Conservation (phyloP, 371 early-diverging fungal genomes). For the Mucor sp. region DNA sequence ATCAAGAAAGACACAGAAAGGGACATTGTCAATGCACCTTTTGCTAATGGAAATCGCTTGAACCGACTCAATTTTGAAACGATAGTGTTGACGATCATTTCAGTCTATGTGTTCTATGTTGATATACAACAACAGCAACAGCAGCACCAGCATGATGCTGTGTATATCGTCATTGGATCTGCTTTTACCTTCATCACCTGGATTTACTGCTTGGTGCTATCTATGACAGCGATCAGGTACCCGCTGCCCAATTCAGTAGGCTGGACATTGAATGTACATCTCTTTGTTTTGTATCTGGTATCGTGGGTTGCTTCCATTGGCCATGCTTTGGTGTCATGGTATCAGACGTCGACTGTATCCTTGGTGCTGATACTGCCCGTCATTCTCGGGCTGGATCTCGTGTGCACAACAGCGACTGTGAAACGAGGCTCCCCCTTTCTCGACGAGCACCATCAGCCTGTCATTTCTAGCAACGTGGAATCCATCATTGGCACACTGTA, state of each 20-base stretch:
- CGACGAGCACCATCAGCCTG: constrained; percentile 28
- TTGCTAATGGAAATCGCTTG: constrained; percentile 8
- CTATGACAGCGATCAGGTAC: constrained; percentile 10
- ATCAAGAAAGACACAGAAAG: constrained; percentile 1
- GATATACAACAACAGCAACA: not conserved
- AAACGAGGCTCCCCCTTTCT: constrained; percentile 34
- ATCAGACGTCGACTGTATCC: constrained; percentile 4
- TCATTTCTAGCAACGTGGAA: constrained; percentile 11
- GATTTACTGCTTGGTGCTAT: constrained; percentile 23
- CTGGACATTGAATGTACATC: constrained; percentile 38
- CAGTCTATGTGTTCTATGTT: constrained; percentile 5
- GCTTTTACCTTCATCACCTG: constrained; percentile 8
- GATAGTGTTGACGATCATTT: not conserved
- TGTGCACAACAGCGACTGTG: constrained; percentile 26
- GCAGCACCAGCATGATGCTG: too few relatives aligned
- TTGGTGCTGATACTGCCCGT: not conserved
- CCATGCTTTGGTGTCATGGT: not conserved
- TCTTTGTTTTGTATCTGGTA: constrained; percentile 27
- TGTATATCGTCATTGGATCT: not conserved
- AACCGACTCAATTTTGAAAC: constrained; percentile 10
- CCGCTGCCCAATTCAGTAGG: constrained; percentile 21
- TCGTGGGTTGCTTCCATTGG: constrained; percentile 8
- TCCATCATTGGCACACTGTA: constrained; percentile 27
- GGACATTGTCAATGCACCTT: constrained; percentile 2
- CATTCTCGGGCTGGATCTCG: constrained; percentile 23